Evolutionary conservation across 495 filamentous ascomycete genomes (phyloP).

Genomic region (Aspergillus steynii): DNA sequence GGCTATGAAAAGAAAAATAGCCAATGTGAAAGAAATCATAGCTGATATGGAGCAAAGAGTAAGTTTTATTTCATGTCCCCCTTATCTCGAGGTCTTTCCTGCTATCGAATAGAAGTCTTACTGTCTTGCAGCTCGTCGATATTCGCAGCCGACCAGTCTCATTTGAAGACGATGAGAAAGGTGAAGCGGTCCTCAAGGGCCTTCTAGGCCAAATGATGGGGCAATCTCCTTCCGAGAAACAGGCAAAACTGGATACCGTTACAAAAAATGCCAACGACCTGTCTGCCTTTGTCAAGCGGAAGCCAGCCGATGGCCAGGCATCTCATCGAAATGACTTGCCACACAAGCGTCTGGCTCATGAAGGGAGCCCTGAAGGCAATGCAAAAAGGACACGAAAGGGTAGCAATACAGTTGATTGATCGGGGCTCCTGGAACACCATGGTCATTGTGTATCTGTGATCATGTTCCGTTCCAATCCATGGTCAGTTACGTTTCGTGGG

Average conservation of each 20-base stretch:
- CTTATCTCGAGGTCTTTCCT: slow-evolving; percentile 10
- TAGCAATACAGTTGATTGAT: slow-evolving; percentile 4
- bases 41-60: slow-evolving; percentile 84
- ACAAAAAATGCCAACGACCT: slow-evolving; percentile 82
- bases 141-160: slow-evolving; percentile 71
- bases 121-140: slow-evolving; percentile 63
- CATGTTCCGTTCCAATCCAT: background rate
- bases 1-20: slow-evolving; percentile 63
- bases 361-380: slow-evolving; percentile 22
- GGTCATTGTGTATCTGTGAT: background rate
- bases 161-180: slow-evolving; percentile 52
- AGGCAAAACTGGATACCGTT: slow-evolving; percentile 71
- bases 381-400: slow-evolving; percentile 34
- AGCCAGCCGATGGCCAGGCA: slow-evolving; percentile 43
- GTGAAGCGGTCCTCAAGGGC: slow-evolving; percentile 57
- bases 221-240: slow-evolving; percentile 59
- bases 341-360: slow-evolving; percentile 34
- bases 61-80: slow-evolving; percentile 28
- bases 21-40: slow-evolving; percentile 83
- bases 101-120: slow-evolving; percentile 15
- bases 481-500: background rate
- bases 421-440: background rate
- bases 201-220: slow-evolving; percentile 74
- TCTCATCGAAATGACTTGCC: slow-evolving; percentile 13
- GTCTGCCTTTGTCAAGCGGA: slow-evolving; percentile 76